Conservation (phyloP, 495 filamentous ascomycete genomes). For the Gamarada debralockiae region DNA sequence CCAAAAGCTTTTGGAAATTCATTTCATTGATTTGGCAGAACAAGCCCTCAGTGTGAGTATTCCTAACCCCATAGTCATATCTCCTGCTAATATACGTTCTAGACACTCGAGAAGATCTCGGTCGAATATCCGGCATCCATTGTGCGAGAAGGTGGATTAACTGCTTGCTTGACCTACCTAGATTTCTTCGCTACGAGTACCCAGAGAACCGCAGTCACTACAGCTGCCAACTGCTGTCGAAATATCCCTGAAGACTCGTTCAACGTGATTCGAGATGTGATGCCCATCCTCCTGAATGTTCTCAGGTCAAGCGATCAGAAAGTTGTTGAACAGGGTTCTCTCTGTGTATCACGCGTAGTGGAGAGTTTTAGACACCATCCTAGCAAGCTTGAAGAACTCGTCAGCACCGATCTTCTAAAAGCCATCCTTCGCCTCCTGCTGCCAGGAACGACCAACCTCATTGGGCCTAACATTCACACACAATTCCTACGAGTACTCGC, state of each 20-base stretch:
- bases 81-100: conserved; percentile 18
- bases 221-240: conserved; percentile 95
- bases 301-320: conserved; percentile 89
- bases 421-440: conserved; percentile 86
- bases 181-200: conserved; percentile 98
- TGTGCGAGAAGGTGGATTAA: conserved; percentile 91
- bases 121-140: conserved; percentile 94
- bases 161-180: conserved; percentile 87
- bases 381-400: conserved; percentile 84
- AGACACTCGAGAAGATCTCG: conserved; percentile 96
- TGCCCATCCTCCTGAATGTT: conserved; percentile 90
- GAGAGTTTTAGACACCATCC: conserved; percentile 91
- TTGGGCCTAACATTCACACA: conserved; percentile 93
- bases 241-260: conserved; percentile 95
- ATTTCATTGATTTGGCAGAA: conserved; percentile 95
- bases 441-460: conserved; percentile 92
- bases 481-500: conserved; percentile 90
- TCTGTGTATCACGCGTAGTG: conserved; percentile 95
- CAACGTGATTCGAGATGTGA: conserved; percentile 81
- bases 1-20: conserved; percentile 88
- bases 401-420: conserved; percentile 80
- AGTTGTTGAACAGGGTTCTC: conserved; percentile 93
- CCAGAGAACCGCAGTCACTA: conserved; percentile 93
- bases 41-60: conserved; percentile 80
- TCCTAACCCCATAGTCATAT: neutral